Evolutionary conservation across 331 rosid genomes (phyloP).

Genomic region (Saraca asoca): DNA sequence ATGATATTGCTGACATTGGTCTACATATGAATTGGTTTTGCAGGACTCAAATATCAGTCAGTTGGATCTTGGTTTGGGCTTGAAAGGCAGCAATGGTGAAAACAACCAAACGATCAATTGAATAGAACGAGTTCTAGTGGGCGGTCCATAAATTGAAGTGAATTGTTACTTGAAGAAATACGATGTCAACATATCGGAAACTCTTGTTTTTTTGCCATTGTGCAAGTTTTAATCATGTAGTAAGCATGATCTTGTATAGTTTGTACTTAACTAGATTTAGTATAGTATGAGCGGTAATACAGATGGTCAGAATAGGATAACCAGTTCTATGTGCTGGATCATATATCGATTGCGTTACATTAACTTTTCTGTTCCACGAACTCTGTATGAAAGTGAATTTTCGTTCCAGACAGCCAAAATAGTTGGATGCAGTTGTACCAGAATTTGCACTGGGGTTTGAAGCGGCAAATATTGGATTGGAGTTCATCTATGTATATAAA

Average conservation of each 20-base stretch:
- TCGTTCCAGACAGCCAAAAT: too few relatives aligned
- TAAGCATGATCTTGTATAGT: conserved; percentile 26
- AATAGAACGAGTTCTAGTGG: conserved; percentile 33
- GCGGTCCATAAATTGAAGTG: conserved; percentile 36
- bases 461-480: too few relatives aligned
- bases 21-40: conserved; percentile 28
- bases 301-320: conserved; percentile 3
- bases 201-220: neutral
- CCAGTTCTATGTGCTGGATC: conserved; percentile 12
- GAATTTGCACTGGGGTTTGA: too few relatives aligned
- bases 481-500: too few relatives aligned
- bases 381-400: too few relatives aligned
- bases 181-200: neutral
- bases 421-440: too few relatives aligned
- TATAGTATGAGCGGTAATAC: conserved; percentile 23
- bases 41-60: conserved; percentile 42
- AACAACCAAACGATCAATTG: conserved; percentile 32
- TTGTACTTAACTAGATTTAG: conserved; percentile 22
- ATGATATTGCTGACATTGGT: conserved; percentile 7
- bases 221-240: conserved; percentile 20
- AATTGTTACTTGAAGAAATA: conserved; percentile 16
- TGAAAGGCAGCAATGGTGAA: conserved; percentile 45
- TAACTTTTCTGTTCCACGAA: neutral
- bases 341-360: conserved; percentile 5
- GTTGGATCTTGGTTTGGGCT: conserved; percentile 64